Evolutionary conservation across 192 early-diverging fungal genomes (phyloP).

Genomic region (Coemansia sp.): DNA sequence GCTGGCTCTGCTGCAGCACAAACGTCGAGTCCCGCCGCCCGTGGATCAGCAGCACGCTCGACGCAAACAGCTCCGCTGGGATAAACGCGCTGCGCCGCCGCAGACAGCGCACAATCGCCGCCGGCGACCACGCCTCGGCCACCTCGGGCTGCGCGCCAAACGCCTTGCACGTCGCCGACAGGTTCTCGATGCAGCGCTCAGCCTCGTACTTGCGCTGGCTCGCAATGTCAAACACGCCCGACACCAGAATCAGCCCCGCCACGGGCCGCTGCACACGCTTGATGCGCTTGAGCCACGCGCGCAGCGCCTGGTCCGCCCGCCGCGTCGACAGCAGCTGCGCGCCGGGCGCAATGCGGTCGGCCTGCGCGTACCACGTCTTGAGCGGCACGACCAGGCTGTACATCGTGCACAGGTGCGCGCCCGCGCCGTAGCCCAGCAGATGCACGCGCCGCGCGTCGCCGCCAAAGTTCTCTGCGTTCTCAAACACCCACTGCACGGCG

Average conservation of each 20-base stretch:
- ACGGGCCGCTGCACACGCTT: conserved; percentile 36
- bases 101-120: conserved; percentile 32
- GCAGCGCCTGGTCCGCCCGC: conserved; percentile 30
- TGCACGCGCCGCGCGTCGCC: conserved; percentile 46
- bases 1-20: conserved; percentile 49
- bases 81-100: conserved; percentile 38
- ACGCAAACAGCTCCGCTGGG: conserved; percentile 40
- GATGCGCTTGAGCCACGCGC: conserved; percentile 24
- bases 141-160: conserved; percentile 26
- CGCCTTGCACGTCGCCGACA: conserved; percentile 36
- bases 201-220: conserved; percentile 48
- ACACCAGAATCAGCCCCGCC: conserved; percentile 46
- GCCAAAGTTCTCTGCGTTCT: conserved; percentile 44
- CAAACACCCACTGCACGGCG: conserved; percentile 50
- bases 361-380: conserved; percentile 50
- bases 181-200: conserved; percentile 46
- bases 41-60: conserved; percentile 45
- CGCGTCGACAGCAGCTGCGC: conserved; percentile 42
- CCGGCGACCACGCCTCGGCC: conserved; percentile 52
- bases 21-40: conserved; percentile 51
- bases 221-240: conserved; percentile 48
- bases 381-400: conserved; percentile 51
- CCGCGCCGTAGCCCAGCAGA: conserved; percentile 48
- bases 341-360: conserved; percentile 40
- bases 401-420: conserved; percentile 50